A percentile compares a stretch with the other conserved stretches of the same genome.
Evolutionary conservation across 768 basidiomycete species (phyloP).

Genomic region (Kwoniella dendrophila): DNA sequence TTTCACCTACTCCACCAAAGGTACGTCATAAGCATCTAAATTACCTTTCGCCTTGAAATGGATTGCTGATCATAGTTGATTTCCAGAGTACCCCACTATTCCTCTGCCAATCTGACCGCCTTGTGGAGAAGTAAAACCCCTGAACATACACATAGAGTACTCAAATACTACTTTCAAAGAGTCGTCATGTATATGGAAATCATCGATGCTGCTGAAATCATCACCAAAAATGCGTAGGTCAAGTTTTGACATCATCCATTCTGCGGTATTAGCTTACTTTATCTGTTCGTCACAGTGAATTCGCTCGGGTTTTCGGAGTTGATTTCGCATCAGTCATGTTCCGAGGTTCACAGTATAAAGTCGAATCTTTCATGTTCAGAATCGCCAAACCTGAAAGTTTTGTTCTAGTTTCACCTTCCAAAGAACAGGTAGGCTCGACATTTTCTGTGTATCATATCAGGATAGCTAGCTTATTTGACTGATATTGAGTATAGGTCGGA

Average conservation of each 20-base stretch:
- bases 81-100: constrained; percentile 75
- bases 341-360: constrained; percentile 96
- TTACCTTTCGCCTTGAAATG: constrained; percentile 5
- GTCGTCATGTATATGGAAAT: constrained; percentile 73
- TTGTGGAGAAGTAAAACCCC: constrained; percentile 71
- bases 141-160: constrained; percentile 62
- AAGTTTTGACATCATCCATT: background rate
- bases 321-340: constrained; percentile 95
- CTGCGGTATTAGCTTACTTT: too few species aligned
- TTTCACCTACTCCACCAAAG: constrained; percentile 77
- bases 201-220: constrained; percentile 74
- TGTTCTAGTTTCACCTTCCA: constrained; percentile 85
- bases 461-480: constrained; percentile 4
- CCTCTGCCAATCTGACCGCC: constrained; percentile 63
- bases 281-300: constrained; percentile 80
- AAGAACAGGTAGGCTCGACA: constrained; percentile 66
- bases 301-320: constrained; percentile 94
- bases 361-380: constrained; percentile 97
- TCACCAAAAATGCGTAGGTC: constrained; percentile 86
- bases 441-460: background rate
- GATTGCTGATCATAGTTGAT: background rate
- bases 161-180: constrained; percentile 69
- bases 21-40: constrained; percentile 58
- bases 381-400: constrained; percentile 95
- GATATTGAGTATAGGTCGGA: constrained; percentile 68